phyloP scores from a whole-genome alignment of 2,329 filamentous ascomycete genomes.

The Pseudogymnoascus sp. region DNA sequence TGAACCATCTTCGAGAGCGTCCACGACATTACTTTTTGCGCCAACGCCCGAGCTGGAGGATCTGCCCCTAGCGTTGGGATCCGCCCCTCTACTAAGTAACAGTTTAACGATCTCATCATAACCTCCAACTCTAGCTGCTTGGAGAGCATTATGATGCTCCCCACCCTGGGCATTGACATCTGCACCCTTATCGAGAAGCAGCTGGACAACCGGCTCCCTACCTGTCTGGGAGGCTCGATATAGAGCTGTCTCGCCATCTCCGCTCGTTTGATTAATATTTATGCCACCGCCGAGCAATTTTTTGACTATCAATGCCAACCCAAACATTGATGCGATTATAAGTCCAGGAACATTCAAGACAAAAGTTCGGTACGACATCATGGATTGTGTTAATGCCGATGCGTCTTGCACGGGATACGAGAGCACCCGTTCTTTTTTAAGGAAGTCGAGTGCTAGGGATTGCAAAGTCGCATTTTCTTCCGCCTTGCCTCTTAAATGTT shows the following conservation, averaged over 20 bases:
- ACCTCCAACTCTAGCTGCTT: not conserved
- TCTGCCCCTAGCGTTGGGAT: not conserved
- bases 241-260: not conserved
- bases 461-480: not conserved
- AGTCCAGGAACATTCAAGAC: no score
- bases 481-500: not conserved
- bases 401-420: not conserved
- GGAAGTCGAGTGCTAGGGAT: not conserved
- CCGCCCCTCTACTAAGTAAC: not conserved
- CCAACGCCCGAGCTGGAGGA: no score
- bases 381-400: no score
- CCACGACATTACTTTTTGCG: no score
- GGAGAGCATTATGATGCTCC: not conserved
- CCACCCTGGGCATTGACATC: not conserved
- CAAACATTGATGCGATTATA: not conserved
- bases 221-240: not conserved
- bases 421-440: not conserved
- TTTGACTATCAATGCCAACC: not conserved
- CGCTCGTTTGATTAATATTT: not conserved
- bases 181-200: not conserved
- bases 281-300: not conserved
- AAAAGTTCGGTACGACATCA: no score
- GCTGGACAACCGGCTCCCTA: not conserved
- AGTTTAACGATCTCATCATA: not conserved
- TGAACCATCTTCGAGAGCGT: no score